Percentiles rank a stretch among this genome's conserved stretches.
Conservation (phyloP, 2,329 filamentous ascomycete genomes). For the Exserohilum rostratum region DNA sequence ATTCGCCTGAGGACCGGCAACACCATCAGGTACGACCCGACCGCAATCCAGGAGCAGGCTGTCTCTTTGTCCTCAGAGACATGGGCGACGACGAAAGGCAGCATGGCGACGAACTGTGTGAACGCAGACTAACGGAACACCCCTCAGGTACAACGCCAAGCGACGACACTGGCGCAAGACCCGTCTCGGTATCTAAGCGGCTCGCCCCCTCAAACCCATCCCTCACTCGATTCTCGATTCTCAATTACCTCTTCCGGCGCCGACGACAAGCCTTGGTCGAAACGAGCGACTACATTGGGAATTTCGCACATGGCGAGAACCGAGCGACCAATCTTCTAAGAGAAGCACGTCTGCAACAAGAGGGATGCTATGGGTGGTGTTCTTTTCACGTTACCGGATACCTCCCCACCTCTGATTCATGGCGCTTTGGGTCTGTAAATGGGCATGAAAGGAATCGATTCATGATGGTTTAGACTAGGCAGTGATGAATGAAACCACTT, state of each 20-base stretch:
- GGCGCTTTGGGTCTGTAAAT: constrained; percentile 48
- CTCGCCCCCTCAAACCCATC: constrained; percentile 53
- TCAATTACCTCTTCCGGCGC: constrained; percentile 31
- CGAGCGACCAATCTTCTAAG: constrained; percentile 35
- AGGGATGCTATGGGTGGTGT: constrained; percentile 33
- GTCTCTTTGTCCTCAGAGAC: neutral
- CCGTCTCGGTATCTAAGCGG: constrained; percentile 92
- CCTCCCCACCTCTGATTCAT: constrained; percentile 34
- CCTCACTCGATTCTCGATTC: constrained; percentile 44
- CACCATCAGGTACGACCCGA: constrained; percentile 88
- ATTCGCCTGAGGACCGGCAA: constrained; percentile 98
- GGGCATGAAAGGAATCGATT: constrained; percentile 27
- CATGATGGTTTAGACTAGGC: constrained; percentile 48
- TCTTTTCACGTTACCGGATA: constrained; percentile 33
- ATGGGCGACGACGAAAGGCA: constrained; percentile 3
- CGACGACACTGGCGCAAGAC: constrained; percentile 99
- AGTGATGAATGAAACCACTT: constrained; percentile 44
- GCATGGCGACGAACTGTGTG: neutral
- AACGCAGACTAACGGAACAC: constrained; percentile 18
- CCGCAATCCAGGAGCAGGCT: neutral
- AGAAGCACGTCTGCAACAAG: constrained; percentile 29
- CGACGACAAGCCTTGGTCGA: constrained; percentile 27
- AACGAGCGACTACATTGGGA: constrained; percentile 36
- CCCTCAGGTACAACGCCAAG: constrained; percentile 97
- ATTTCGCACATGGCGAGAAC: constrained; percentile 36